phyloP scores from a whole-genome alignment of 2,329 filamentous ascomycete species.

The Sporothrix pallida region DNA sequence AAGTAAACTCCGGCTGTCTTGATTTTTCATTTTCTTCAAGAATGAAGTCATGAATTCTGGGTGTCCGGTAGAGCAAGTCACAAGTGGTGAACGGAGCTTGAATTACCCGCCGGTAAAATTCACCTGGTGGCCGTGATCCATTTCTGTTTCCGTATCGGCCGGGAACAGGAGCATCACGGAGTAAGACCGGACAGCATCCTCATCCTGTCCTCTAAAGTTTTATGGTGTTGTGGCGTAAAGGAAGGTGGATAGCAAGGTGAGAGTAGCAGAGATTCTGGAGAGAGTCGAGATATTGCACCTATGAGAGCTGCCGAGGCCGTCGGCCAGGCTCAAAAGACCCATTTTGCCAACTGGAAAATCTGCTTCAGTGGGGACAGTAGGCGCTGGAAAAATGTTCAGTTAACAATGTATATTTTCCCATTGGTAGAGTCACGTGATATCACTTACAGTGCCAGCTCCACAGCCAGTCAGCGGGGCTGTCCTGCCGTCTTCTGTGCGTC shows the following conservation, averaged over 20 bases:
- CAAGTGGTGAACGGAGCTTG: background rate
- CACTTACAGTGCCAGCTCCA: background rate
- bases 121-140: background rate
- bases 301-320: conserved; percentile 15
- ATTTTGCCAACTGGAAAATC: background rate
- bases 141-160: background rate
- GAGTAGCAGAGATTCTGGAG: background rate
- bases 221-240: background rate
- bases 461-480: background rate
- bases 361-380: background rate
- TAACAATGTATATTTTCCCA: background rate
- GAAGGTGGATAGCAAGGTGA: no score
- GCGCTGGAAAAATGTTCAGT: conserved; percentile 3
- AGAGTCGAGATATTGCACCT: conserved; percentile 26
- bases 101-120: conserved; percentile 8
- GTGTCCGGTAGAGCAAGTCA: no score
- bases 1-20: no score
- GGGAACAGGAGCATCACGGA: conserved; percentile 10
- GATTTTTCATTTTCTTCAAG: background rate
- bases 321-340: background rate
- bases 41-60: background rate
- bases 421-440: conserved; percentile 10
- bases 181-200: background rate
- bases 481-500: conserved; percentile 11
- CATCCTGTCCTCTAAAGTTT: background rate